A percentile compares a stretch with the other conserved stretches of the same genome.
These are phyloP conservation scores for Botrytis pseudocinerea DNA, from an alignment of 2,329 filamentous ascomycete genomes.

Conservation along the genomic window DNA sequence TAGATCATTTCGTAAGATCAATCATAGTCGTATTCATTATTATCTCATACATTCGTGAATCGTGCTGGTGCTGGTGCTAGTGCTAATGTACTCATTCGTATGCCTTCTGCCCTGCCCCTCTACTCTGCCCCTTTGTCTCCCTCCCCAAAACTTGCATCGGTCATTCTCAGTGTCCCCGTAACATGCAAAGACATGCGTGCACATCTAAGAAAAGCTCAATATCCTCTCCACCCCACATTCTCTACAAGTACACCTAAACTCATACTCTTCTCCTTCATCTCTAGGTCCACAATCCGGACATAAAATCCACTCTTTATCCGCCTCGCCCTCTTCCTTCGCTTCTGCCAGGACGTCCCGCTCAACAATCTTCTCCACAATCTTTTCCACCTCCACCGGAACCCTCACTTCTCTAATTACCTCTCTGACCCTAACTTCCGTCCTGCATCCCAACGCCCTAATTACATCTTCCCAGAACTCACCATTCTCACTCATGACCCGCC, in stretches of 20 bases:
- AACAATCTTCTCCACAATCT: conserved; percentile 15
- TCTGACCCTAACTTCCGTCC: conserved; percentile 12
- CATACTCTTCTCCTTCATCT: conserved; percentile 27
- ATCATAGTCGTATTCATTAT: not conserved
- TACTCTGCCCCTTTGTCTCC: too few relatives aligned
- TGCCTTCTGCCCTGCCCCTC: not conserved
- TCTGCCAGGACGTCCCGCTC: not conserved
- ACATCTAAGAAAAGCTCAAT: conserved; percentile 31
- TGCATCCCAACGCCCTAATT: conserved; percentile 18
- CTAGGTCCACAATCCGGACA: conserved; percentile 33
- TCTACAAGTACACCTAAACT: conserved; percentile 25
- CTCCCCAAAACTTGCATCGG: not conserved
- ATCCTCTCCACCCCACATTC: conserved; percentile 36
- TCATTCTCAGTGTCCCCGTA: not conserved
- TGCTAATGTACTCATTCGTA: not conserved
- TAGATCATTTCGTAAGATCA: not conserved
- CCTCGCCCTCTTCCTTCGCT: not conserved
- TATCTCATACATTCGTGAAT: not conserved
- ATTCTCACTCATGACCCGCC: conserved; percentile 24
- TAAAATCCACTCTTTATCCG: conserved; percentile 21
- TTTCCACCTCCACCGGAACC: conserved; percentile 31
- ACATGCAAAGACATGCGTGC: not conserved
- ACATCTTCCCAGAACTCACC: conserved; percentile 33
- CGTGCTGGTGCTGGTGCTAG: not conserved
- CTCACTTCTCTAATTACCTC: conserved; percentile 27